Conservation (phyloP, 2,329 filamentous ascomycete genomes). For the Xylariomycetidae sp. region DNA sequence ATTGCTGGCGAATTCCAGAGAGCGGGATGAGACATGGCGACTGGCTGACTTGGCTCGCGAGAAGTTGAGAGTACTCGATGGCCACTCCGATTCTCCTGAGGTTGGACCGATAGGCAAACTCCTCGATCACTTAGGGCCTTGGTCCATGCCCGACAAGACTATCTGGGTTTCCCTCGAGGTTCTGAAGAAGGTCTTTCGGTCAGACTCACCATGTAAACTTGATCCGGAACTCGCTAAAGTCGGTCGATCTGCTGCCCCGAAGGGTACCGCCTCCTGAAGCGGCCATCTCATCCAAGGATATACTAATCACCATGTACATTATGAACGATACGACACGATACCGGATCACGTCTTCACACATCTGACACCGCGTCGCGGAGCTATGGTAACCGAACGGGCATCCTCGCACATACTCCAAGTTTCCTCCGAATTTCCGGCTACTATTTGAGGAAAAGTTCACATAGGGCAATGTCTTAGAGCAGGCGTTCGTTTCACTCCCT, state of each 20-base stretch:
- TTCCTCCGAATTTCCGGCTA: no score
- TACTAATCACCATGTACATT: no score
- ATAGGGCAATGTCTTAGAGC: no score
- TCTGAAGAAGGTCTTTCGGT: slow-evolving; percentile 20
- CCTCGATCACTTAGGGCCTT: slow-evolving; percentile 27
- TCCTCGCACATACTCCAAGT: slow-evolving; percentile 1
- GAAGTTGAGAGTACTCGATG: slow-evolving; percentile 20
- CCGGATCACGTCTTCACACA: slow-evolving; percentile 9
- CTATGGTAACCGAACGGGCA: background rate
- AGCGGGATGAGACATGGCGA: slow-evolving; percentile 24
- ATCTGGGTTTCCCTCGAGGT: slow-evolving; percentile 23
- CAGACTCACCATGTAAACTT: slow-evolving; percentile 21
- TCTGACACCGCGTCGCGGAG: no score
- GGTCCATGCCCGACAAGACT: slow-evolving; percentile 23
- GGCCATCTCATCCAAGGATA: no score
- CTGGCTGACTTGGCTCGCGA: slow-evolving; percentile 18
- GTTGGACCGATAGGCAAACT: slow-evolving; percentile 25
- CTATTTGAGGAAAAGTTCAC: no score
- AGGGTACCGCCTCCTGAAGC: no score
- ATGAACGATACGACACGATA: slow-evolving; percentile 23
- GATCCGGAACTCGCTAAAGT: slow-evolving; percentile 20
- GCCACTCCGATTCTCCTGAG: slow-evolving; percentile 16
- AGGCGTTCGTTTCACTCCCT: no score
- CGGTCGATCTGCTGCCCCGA: slow-evolving; percentile 10
- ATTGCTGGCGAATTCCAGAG: slow-evolving; percentile 16